Evolutionary conservation across 257 asterid species (phyloP).

Genomic region (Penstemon davidsonii): DNA sequence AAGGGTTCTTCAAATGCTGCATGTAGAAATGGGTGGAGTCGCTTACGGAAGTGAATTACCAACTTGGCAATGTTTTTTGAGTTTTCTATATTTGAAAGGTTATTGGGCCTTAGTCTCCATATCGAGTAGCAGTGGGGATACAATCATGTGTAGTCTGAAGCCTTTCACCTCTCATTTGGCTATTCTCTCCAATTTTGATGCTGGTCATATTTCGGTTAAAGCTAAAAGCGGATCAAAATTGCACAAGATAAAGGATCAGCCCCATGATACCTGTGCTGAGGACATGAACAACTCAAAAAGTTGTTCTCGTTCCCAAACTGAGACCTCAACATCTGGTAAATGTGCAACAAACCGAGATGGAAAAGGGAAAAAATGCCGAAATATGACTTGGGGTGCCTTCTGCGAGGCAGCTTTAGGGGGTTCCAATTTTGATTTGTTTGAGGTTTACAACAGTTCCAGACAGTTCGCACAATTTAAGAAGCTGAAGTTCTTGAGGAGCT

Average conservation of each 20-base stretch:
- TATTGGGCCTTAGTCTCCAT: conserved; percentile 66
- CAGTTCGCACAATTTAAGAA: conserved; percentile 55
- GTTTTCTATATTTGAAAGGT: conserved; percentile 63
- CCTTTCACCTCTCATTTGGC: conserved; percentile 74
- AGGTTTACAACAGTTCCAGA: conserved; percentile 45
- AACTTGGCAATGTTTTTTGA: conserved; percentile 78
- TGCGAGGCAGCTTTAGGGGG: conserved; percentile 59
- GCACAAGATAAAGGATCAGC: conserved; percentile 19
- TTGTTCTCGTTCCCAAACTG: conserved; percentile 57
- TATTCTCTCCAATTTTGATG: conserved; percentile 43
- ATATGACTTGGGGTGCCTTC: conserved; percentile 77
- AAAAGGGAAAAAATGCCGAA: conserved; percentile 51
- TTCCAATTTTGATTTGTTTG: conserved; percentile 66
- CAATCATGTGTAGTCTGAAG: conserved; percentile 52
- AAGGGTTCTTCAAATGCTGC: conserved; percentile 63
- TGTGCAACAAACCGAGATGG: conserved; percentile 40
- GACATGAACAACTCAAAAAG: conserved; percentile 36
- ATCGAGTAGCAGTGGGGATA: conserved; percentile 46
- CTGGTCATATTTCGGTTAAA: conserved; percentile 28
- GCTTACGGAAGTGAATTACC: conserved; percentile 40
- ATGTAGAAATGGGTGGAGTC: conserved; percentile 47
- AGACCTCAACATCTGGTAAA: conserved; percentile 55
- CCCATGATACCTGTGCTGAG: conserved; percentile 25
- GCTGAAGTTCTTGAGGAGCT: conserved; percentile 82
- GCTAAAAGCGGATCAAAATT: conserved; percentile 27